A percentile compares a stretch with the other conserved stretches of the same genome.
These are phyloP conservation scores for Neofusicoccum sp. DNA, from an alignment of 2,329 filamentous ascomycete genomes.

Conservation along the genomic window DNA sequence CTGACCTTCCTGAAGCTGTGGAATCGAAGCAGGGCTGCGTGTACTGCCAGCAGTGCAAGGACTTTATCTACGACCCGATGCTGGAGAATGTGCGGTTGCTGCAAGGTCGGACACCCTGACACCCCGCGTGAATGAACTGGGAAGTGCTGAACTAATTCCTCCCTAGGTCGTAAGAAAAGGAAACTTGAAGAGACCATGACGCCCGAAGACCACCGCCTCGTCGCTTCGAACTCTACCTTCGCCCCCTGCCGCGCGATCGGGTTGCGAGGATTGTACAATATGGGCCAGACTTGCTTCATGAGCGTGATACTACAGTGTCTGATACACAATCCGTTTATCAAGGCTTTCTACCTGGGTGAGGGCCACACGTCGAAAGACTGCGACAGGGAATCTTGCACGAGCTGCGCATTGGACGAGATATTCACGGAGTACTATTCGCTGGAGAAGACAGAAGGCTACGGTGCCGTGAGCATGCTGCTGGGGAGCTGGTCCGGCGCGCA, in stretches of 20 bases:
- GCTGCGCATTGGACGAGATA: conserved; percentile 61
- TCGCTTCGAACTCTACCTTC: conserved; percentile 73
- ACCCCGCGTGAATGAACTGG: no score
- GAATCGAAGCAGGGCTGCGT: conserved; percentile 73
- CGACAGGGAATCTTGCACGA: conserved; percentile 54
- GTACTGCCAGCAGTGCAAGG: conserved; percentile 79
- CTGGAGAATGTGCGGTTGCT: conserved; percentile 71
- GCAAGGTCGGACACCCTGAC: conserved; percentile 54
- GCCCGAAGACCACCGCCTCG: conserved; percentile 69
- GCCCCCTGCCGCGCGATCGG: conserved; percentile 84
- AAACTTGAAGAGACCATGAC: conserved; percentile 67
- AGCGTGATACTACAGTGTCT: conserved; percentile 93
- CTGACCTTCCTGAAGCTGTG: conserved; percentile 55
- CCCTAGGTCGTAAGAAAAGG: conserved; percentile 59
- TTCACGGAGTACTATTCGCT: conserved; percentile 64
- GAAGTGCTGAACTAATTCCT: neutral
- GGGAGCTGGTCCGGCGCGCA: conserved; percentile 84
- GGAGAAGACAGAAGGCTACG: conserved; percentile 84
- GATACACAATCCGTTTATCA: conserved; percentile 87
- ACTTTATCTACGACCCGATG: conserved; percentile 79
- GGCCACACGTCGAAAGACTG: conserved; percentile 81
- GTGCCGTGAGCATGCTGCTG: conserved; percentile 82
- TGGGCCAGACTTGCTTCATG: conserved; percentile 98
- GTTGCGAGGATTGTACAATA: conserved; percentile 90
- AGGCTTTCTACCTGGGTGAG: conserved; percentile 88